phyloP scores from a whole-genome alignment of 352 stramenopile genomes.

The Globisporangium spiculum region DNA sequence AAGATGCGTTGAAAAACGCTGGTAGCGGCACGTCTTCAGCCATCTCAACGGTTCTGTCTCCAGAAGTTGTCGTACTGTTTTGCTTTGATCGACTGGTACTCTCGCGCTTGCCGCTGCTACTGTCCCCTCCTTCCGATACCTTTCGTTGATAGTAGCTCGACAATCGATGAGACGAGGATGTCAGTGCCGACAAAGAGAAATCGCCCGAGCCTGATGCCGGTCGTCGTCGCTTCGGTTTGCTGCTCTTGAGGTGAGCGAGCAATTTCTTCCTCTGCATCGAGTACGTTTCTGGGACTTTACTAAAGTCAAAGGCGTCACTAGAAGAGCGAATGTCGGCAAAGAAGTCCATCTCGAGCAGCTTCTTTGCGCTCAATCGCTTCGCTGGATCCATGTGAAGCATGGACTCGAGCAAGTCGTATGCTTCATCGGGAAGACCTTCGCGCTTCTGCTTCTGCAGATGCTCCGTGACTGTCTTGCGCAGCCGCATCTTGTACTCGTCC shows the following conservation, averaged over 20 bases:
- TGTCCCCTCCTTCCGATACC: constrained; percentile 16
- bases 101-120: constrained; percentile 6
- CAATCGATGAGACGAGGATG: constrained; percentile 12
- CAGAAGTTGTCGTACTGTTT: not conserved
- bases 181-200: constrained; percentile 7
- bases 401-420: constrained; percentile 59
- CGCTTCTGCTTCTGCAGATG: constrained; percentile 36
- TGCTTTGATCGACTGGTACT: not conserved
- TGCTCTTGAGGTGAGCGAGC: constrained; percentile 47
- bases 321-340: constrained; percentile 44
- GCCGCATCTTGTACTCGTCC: constrained; percentile 69
- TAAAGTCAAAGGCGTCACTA: constrained; percentile 37
- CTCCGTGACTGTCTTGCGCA: constrained; percentile 80
- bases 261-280: constrained; percentile 57
- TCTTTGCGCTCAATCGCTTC: constrained; percentile 46
- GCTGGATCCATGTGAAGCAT: constrained; percentile 78
- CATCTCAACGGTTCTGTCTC: constrained; percentile 29
- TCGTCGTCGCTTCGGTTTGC: constrained; percentile 31
- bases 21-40: constrained; percentile 49
- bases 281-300: constrained; percentile 43
- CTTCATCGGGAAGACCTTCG: constrained; percentile 45
- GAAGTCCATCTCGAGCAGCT: constrained; percentile 55
- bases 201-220: constrained; percentile 8
- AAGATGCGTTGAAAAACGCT: constrained; percentile 32
- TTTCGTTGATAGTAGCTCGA: constrained; percentile 26